phyloP scores from a whole-genome alignment of 768 basidiomycete genomes.

The Kwoniella sp. region DNA sequence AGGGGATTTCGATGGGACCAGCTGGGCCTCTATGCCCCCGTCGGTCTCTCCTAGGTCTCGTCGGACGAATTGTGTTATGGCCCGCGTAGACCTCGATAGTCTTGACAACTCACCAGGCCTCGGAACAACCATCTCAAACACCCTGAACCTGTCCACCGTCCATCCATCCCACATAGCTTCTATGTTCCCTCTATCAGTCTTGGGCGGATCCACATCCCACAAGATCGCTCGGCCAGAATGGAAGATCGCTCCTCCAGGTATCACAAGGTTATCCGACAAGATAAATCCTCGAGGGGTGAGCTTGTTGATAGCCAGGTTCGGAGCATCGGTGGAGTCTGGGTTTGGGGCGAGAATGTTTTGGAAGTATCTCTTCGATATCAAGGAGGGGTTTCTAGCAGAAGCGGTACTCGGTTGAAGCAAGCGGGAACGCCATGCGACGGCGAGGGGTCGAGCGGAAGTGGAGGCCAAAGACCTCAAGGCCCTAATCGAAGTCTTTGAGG shows the following conservation, averaged over 20 bases:
- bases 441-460: not conserved
- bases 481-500: not conserved
- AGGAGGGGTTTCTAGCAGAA: not conserved
- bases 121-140: constrained; percentile 80
- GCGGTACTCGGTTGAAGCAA: not conserved
- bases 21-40: too few relatives aligned
- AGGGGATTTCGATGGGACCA: too few relatives aligned
- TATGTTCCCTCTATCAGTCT: constrained; percentile 21
- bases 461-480: not conserved
- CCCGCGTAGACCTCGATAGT: too few relatives aligned
- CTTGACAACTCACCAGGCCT: constrained; percentile 69
- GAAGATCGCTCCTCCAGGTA: constrained; percentile 79
- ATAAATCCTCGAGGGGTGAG: constrained; percentile 50
- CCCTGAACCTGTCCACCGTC: constrained; percentile 70
- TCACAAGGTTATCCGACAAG: constrained; percentile 64
- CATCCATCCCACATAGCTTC: constrained; percentile 60
- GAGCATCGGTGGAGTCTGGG: constrained; percentile 12
- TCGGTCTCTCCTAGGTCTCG: too few relatives aligned
- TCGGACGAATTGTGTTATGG: too few relatives aligned
- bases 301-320: constrained; percentile 45
- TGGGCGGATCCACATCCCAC: constrained; percentile 75
- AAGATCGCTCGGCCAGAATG: constrained; percentile 81
- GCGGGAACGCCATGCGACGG: too few relatives aligned
- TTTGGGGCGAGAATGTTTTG: constrained; percentile 35
- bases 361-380: constrained; percentile 12